Evolutionary conservation across 2,329 filamentous ascomycete genomes (phyloP).

Genomic region (Epichloe amarillans): DNA sequence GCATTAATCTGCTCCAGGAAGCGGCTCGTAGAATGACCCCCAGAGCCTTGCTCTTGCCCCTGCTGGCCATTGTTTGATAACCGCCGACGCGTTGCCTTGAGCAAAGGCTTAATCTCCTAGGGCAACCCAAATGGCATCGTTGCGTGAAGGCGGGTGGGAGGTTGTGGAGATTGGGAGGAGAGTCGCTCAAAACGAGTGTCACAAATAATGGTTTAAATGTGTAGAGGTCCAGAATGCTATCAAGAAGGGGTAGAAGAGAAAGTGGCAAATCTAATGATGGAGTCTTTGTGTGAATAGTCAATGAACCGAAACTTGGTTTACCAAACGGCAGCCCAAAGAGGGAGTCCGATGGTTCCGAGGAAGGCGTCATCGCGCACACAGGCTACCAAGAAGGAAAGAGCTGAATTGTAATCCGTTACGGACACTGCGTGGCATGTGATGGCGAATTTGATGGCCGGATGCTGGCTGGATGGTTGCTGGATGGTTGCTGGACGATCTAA

Average conservation of each 20-base stretch:
- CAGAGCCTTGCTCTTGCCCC: neutral
- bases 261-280: neutral
- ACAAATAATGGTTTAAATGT: neutral
- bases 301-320: neutral
- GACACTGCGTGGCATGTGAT: neutral
- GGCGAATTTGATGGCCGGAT: neutral
- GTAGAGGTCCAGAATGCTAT: neutral
- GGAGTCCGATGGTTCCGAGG: neutral
- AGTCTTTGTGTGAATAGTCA: neutral
- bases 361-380: neutral
- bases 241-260: neutral
- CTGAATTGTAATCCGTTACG: neutral
- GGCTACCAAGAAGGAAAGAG: neutral
- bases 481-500: neutral
- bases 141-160: neutral
- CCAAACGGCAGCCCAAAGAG: neutral
- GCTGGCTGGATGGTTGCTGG: neutral
- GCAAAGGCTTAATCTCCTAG: constrained; percentile 1
- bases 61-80: neutral
- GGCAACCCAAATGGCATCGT: constrained; percentile 1
- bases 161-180: neutral
- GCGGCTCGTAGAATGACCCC: neutral
- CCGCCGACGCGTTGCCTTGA: neutral
- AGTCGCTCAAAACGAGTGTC: neutral
- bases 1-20: neutral